These are phyloP conservation scores for Solanum appendiculatum DNA, from an alignment of 257 asterid genomes.

Conservation along the genomic window DNA sequence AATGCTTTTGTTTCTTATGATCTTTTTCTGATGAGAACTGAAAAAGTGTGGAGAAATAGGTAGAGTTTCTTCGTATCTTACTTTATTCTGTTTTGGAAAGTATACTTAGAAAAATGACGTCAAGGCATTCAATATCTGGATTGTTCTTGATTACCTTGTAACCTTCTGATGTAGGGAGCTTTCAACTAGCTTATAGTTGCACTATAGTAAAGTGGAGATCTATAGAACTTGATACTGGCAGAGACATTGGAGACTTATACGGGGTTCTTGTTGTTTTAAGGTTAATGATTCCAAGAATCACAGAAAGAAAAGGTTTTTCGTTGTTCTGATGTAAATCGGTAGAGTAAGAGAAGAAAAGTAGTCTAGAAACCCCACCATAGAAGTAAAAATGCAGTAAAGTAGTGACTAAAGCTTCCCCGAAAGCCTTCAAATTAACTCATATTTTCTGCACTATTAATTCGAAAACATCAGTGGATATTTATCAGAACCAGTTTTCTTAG, in stretches of 20 bases:
- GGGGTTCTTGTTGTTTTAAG: background rate
- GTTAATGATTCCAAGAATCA: background rate
- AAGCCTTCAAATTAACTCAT: background rate
- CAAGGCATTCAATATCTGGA: background rate
- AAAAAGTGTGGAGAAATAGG: background rate
- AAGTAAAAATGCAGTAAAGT: background rate
- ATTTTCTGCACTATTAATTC: background rate
- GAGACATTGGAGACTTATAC: background rate
- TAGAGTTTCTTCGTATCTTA: background rate
- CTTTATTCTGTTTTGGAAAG: background rate
- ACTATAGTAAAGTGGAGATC: background rate
- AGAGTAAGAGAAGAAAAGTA: background rate
- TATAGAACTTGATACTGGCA: background rate
- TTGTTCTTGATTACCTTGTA: background rate
- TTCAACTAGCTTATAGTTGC: background rate
- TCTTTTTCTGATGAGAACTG: background rate
- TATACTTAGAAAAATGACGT: background rate
- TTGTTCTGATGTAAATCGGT: background rate
- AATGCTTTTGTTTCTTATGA: background rate
- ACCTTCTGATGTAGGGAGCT: background rate
- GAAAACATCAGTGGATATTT: background rate
- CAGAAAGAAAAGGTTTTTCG: background rate
- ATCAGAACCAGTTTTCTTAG: background rate
- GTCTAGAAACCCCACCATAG: background rate
- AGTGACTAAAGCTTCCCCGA: background rate